Percentiles rank a stretch among this genome's conserved stretches.
These are phyloP conservation scores for Penicillium sp. DNA, from an alignment of 2,329 filamentous ascomycete species.

Conservation along the genomic window DNA sequence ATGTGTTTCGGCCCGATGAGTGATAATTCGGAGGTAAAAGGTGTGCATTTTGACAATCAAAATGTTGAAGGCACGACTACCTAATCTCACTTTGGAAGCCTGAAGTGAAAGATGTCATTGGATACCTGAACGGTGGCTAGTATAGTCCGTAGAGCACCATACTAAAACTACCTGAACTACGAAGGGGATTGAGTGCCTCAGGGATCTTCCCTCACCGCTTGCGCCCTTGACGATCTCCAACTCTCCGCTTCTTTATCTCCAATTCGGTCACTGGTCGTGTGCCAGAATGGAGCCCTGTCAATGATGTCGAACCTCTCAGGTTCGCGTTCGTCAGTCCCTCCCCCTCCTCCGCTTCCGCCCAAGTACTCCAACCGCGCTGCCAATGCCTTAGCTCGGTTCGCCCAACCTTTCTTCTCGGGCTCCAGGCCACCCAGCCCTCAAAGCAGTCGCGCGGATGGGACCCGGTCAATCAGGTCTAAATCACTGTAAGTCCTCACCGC, in stretches of 20 bases:
- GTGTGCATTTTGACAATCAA: background rate
- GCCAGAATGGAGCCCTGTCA: conserved; percentile 25
- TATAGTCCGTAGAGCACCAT: background rate
- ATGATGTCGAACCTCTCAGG: conserved; percentile 31
- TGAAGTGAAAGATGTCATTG: background rate
- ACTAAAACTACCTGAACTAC: too few relatives aligned
- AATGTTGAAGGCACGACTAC: background rate
- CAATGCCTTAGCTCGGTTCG: conserved; percentile 54
- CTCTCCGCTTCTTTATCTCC: conserved; percentile 7
- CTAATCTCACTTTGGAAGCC: background rate
- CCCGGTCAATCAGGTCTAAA: conserved; percentile 39
- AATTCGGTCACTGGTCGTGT: conserved; percentile 31
- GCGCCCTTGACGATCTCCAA: conserved; percentile 5
- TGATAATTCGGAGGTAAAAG: background rate
- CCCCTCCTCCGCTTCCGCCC: conserved; percentile 39
- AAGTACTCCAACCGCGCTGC: conserved; percentile 48
- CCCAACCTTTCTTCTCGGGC: conserved; percentile 57
- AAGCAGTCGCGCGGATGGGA: conserved; percentile 32
- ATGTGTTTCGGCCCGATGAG: conserved; percentile 8
- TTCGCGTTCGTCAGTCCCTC: conserved; percentile 34
- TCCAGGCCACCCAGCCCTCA: conserved; percentile 57
- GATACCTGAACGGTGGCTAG: background rate
- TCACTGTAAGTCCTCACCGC: conserved; percentile 40
- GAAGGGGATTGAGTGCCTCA: conserved; percentile 1
- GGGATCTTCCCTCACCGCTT: conserved; percentile 8